Base-by-base conservation (phyloP, 208 protist species). In the Spongospora subterranea region DNA sequence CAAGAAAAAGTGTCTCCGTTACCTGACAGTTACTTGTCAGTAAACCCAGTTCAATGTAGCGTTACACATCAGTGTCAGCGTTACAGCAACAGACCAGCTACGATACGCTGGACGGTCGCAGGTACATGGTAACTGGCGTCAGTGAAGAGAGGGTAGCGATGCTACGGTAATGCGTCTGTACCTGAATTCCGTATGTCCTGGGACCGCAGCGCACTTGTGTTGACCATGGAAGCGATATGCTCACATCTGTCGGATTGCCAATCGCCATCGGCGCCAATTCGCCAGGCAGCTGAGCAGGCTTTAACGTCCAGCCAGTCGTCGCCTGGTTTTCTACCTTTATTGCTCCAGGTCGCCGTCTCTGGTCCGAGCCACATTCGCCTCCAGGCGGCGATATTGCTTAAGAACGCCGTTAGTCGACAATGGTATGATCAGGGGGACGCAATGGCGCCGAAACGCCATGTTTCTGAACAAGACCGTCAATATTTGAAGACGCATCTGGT, bases 401-500 rank as follows among this genome's bases (percentile, higher is more conserved):
- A 60, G 24, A 60, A 60, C 24, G 24, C 6, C 50, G 24, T 60
- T 60, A 6, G 24, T 6, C 50, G 50, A 24, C 50, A 29, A 29
- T 60, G 50, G 50, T 29, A 29, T 60, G 50, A 60, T 60, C 50
- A 6, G 17, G 35, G 35, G 17, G 35, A 82, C 35, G 71, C 71
- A 20, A 20, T n/a, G 6, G 71, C n/a, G 6, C 71, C 6, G 35
- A 82, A 35, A 43, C 11, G 11, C 35, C n/a, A 35, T 13, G 35
- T 82, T 35, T 20, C 71, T 6, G 35, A 43, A 35, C 17, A 82
- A 17, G 71, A 82, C 13, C 71, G 71, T 39, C 6, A 6, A 20
- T 82, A 45, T 43, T 13, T 82, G 71, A 82, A 82, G n/a, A 35
- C 71, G 35, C 71, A 82, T 82, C 71, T 82, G 6, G 71, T 82